phyloP scores from a whole-genome alignment of 257 asterid species.

The Perilla frutescens region DNA sequence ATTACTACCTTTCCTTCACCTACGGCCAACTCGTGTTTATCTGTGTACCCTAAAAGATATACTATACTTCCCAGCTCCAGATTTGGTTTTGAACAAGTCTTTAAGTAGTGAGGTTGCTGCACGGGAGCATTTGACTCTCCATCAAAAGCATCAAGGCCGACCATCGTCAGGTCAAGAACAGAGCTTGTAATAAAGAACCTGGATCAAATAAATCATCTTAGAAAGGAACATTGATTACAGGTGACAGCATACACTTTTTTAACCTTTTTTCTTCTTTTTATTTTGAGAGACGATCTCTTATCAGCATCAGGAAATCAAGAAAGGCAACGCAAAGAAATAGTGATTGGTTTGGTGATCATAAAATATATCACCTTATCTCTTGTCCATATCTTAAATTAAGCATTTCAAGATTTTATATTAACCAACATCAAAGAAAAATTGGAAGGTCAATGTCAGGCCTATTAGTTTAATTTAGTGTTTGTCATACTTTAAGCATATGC shows the following conservation, averaged over 20 bases:
- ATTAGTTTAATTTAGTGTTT: neutral
- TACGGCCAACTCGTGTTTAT: constrained; percentile 70
- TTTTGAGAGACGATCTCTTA: neutral
- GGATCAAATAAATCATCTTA: constrained; percentile 39
- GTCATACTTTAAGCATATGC: constrained; percentile 21
- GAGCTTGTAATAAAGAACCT: constrained; percentile 97
- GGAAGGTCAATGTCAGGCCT: neutral
- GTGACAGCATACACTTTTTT: neutral
- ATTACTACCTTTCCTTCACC: constrained; percentile 95
- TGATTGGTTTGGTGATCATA: neutral
- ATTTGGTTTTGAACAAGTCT: constrained; percentile 78
- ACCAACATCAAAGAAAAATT: neutral
- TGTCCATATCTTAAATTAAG: constrained; percentile 2
- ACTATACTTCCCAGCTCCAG: constrained; percentile 82
- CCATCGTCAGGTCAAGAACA: constrained; percentile 93
- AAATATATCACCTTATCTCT: neutral
- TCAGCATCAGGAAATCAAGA: neutral
- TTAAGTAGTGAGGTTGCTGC: constrained; percentile 74
- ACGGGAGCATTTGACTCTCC: constrained; percentile 70
- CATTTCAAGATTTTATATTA: constrained; percentile 2
- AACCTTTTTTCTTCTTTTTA: neutral
- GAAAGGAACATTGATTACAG: constrained; percentile 5
- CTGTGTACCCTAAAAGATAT: constrained; percentile 79
- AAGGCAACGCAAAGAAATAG: neutral
- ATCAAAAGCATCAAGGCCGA: constrained; percentile 85